Evolutionary conservation across 768 basidiomycete genomes (phyloP).

Genomic region (Cystoderma amianthinum): DNA sequence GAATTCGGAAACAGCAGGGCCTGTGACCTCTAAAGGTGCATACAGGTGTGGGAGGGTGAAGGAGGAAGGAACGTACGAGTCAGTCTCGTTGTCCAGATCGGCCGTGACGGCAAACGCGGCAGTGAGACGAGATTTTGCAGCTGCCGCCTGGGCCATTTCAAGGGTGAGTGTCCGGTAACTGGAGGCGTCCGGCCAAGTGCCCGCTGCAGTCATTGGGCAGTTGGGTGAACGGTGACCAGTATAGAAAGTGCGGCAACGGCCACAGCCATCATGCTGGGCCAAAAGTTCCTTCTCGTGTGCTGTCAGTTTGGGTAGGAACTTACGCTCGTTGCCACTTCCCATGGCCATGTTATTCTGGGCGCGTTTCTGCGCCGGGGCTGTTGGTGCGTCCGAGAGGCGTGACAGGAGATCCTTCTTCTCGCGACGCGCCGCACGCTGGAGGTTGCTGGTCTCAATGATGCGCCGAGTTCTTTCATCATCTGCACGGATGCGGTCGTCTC

Average conservation of each 20-base stretch:
- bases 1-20: neutral
- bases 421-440: no score
- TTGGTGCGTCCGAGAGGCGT: neutral
- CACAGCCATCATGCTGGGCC: neutral
- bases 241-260: neutral
- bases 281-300: neutral
- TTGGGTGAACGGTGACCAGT: neutral
- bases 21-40: no score
- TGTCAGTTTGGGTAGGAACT: conserved; percentile 1
- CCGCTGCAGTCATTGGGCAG: neutral
- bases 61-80: no score
- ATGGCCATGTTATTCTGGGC: neutral
- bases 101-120: no score
- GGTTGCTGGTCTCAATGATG: no score
- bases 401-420: no score
- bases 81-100: no score
- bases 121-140: no score
- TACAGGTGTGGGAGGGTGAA: no score
- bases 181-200: neutral
- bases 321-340: no score
- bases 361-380: neutral
- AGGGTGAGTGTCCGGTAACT: neutral
- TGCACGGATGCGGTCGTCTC: no score
- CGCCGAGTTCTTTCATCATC: no score
- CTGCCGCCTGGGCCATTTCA: neutral